phyloP scores from a whole-genome alignment of 805 yeast genomes.

The Nakazawaea ernobii region DNA sequence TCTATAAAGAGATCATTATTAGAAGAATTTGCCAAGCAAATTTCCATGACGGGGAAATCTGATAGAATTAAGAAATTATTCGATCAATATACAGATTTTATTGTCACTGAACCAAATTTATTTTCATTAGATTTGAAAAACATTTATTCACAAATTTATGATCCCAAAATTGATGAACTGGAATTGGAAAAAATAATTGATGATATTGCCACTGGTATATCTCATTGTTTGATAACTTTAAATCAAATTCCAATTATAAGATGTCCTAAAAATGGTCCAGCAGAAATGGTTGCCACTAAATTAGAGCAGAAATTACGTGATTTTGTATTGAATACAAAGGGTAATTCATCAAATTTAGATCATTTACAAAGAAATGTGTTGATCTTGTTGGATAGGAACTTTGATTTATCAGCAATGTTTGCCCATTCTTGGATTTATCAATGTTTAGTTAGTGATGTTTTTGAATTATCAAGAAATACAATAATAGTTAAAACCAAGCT shows the following conservation, averaged over 20 bases:
- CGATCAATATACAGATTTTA: slow-evolving; percentile 89
- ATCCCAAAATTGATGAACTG: slow-evolving; percentile 68
- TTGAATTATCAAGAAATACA: slow-evolving; percentile 75
- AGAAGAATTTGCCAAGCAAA: slow-evolving; percentile 84
- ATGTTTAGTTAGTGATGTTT: slow-evolving; percentile 91
- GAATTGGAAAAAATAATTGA: slow-evolving; percentile 65
- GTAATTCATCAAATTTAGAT: slow-evolving; percentile 12
- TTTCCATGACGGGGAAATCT: slow-evolving; percentile 67
- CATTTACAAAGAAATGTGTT: slow-evolving; percentile 61
- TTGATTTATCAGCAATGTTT: slow-evolving; percentile 91
- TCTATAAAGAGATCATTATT: slow-evolving; percentile 69
- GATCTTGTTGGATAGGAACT: slow-evolving; percentile 77
- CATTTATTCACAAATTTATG: slow-evolving; percentile 65
- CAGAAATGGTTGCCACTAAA: slow-evolving; percentile 86
- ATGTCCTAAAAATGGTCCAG: slow-evolving; percentile 90
- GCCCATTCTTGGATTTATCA: slow-evolving; percentile 98
- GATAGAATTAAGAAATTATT: slow-evolving; percentile 77
- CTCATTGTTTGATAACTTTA: slow-evolving; percentile 71
- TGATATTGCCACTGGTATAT: slow-evolving; percentile 70
- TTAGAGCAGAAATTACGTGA: slow-evolving; percentile 82
- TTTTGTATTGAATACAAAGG: slow-evolving; percentile 67
- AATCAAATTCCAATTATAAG: slow-evolving; percentile 85
- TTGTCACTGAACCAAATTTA: slow-evolving; percentile 88
- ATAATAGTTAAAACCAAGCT: slow-evolving; percentile 46
- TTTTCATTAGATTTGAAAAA: slow-evolving; percentile 69